These are phyloP conservation scores for Emergomyces pasteurianus DNA, from an alignment of 2,329 filamentous ascomycete genomes.

Conservation along the genomic window DNA sequence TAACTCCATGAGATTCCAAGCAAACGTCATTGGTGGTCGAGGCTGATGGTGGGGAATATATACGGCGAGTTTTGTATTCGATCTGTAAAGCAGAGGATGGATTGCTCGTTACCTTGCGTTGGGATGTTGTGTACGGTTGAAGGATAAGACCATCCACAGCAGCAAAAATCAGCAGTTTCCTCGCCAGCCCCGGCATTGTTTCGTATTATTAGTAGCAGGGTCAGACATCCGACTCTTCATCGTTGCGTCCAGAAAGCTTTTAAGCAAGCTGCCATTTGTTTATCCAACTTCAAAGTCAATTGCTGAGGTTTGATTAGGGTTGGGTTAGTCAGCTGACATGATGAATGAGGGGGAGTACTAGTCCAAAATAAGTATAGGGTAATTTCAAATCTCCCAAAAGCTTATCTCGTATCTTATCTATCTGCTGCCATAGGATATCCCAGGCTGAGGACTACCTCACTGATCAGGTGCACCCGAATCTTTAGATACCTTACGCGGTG, in stretches of 20 bases:
- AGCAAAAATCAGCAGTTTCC: slow-evolving; percentile 70
- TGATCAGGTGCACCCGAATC: neutral
- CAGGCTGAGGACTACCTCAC: neutral
- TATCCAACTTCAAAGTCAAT: neutral
- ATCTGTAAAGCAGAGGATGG: slow-evolving; percentile 48
- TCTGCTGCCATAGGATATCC: no score
- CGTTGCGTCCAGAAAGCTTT: neutral
- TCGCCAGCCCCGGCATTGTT: slow-evolving; percentile 62
- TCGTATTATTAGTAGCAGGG: neutral
- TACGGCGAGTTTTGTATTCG: slow-evolving; percentile 51
- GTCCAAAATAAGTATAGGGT: neutral
- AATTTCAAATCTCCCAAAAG: neutral
- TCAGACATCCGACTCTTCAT: neutral
- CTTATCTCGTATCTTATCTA: neutral
- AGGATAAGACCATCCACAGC: slow-evolving; percentile 73
- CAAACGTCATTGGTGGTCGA: slow-evolving; percentile 20
- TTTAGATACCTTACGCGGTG: neutral
- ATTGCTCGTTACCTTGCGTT: slow-evolving; percentile 39
- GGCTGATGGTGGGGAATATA: slow-evolving; percentile 32
- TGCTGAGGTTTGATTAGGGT: neutral
- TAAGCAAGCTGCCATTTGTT: neutral
- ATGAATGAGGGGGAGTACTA: neutral
- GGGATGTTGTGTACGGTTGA: slow-evolving; percentile 50
- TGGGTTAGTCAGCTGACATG: neutral
- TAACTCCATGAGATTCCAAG: slow-evolving; percentile 42